phyloP scores from a whole-genome alignment of 805 yeast species.

The Saccharomycopsis vini region DNA sequence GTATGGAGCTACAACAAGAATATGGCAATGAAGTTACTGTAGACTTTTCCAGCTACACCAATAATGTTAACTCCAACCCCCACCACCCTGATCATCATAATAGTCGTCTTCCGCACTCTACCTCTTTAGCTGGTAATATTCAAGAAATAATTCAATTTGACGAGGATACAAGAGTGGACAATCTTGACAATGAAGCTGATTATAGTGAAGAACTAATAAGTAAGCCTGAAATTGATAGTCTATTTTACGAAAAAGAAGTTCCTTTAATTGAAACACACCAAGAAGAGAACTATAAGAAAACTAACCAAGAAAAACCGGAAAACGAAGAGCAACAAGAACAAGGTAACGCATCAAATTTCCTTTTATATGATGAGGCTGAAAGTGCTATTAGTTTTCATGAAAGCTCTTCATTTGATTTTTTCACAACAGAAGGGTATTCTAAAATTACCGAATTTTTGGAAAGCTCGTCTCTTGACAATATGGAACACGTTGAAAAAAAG shows the following conservation, averaged over 20 bases:
- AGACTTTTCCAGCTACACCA: slow-evolving; percentile 3
- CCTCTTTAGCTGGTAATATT: slow-evolving; percentile 3
- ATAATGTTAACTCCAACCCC: slow-evolving; percentile 1
- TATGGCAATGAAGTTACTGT: slow-evolving; percentile 1
- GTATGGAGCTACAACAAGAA: too few species aligned
- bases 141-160: slow-evolving; percentile 7
- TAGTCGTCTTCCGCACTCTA: too few species aligned
- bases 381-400: too few species aligned
- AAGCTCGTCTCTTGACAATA: not conserved
- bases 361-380: not conserved
- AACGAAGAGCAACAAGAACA: not conserved
- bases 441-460: slow-evolving; percentile 13
- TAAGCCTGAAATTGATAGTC: too few species aligned
- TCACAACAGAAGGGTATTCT: slow-evolving; percentile 16
- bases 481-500: too few species aligned
- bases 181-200: too few species aligned
- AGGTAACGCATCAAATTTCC: too few species aligned
- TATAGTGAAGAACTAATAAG: too few species aligned
- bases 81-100: not conserved
- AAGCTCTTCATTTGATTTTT: slow-evolving; percentile 7
- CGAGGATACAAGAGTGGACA: slow-evolving; percentile 7
- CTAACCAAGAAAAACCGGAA: too few species aligned
- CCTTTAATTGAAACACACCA: not conserved
- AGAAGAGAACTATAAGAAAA: not conserved
- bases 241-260: too few species aligned